A percentile compares a stretch with the other conserved stretches of the same genome.
Evolutionary conservation across 192 early-diverging fungal species (phyloP).

Genomic region (Spizellomyces sp.): DNA sequence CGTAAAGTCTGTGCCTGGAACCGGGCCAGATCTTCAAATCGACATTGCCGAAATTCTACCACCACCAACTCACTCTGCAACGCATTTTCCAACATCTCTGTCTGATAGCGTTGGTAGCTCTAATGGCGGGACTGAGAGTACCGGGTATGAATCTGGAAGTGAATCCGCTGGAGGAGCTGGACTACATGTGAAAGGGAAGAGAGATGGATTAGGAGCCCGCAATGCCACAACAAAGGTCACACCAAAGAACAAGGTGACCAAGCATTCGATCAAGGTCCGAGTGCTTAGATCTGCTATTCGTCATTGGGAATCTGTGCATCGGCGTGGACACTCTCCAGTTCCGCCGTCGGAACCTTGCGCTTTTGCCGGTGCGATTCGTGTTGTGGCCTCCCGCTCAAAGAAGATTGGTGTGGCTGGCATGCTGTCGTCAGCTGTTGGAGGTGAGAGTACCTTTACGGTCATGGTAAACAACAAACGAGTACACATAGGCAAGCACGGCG

Average conservation of each 20-base stretch:
- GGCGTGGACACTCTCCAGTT: too few species aligned
- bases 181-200: too few species aligned
- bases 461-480: not conserved
- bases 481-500: not conserved
- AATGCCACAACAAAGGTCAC: too few species aligned
- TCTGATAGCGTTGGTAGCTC: not conserved
- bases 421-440: constrained; percentile 3
- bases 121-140: not conserved
- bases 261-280: not conserved
- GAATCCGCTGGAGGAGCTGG: not conserved
- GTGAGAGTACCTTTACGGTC: not conserved
- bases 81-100: constrained; percentile 5
- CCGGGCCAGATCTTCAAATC: constrained; percentile 1
- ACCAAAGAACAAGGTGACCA: too few species aligned
- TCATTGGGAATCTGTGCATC: too few species aligned
- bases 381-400: not conserved
- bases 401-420: constrained; percentile 4
- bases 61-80: constrained; percentile 22
- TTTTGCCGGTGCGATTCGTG: too few species aligned
- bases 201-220: too few species aligned
- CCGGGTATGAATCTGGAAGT: not conserved
- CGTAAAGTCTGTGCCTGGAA: not conserved
- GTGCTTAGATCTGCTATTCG: too few species aligned
- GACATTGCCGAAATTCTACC: constrained; percentile 26
- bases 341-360: too few species aligned